These are phyloP conservation scores for Macrolepiota albuminosa DNA, from an alignment of 768 basidiomycete genomes.

Conservation along the genomic window DNA sequence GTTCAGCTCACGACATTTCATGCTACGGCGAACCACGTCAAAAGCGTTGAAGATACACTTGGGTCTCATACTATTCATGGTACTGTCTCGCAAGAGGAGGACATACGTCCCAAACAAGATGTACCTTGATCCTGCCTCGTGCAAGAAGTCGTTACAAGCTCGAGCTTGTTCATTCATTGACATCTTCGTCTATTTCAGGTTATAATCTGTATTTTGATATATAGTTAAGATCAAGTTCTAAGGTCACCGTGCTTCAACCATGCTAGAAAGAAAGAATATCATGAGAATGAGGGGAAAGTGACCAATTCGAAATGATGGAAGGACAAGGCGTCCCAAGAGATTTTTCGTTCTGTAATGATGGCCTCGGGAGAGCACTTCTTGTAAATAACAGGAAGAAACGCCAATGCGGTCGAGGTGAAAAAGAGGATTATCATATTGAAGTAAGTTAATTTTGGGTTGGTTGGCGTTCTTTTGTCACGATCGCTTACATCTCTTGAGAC, in stretches of 20 bases:
- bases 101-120: not conserved
- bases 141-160: not conserved
- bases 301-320: not conserved
- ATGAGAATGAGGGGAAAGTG: not conserved
- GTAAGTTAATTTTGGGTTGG: not conserved
- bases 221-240: not conserved
- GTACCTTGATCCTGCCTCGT: not conserved
- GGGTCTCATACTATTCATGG: not conserved
- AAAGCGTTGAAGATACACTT: not conserved
- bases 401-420: not conserved
- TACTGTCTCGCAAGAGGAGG: not conserved
- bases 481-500: not conserved
- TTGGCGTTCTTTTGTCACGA: not conserved
- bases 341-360: not conserved
- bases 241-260: not conserved
- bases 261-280: not conserved
- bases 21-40: not conserved
- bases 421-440: not conserved
- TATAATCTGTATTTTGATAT: not conserved
- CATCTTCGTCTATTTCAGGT: not conserved
- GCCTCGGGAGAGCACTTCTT: too few species aligned
- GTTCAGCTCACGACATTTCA: conserved; percentile 1
- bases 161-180: not conserved
- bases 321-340: not conserved
- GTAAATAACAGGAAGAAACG: not conserved